Base-by-base conservation (phyloP, 805 yeast genomes). In the Wickerhamomyces chaumierensis region DNA sequence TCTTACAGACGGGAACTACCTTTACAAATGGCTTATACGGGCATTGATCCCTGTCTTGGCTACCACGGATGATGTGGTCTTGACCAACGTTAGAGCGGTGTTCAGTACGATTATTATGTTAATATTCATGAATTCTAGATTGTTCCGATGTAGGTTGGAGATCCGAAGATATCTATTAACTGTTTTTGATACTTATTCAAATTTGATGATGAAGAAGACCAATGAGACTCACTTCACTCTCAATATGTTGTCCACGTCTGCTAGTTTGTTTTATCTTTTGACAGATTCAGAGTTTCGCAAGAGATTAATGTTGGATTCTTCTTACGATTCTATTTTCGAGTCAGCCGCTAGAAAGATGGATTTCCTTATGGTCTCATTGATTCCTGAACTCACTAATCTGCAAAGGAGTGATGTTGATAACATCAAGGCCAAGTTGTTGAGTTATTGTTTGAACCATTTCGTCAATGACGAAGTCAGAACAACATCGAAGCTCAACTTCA, bases 301-400 rank as follows among this genome's bases (percentile, higher is more conserved):
- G 19, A 48, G 45, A n/a, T 23, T 53, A 36, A 33, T 49, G 40
- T 34, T 53, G 17, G 50, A 47, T 23, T 9, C 39, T 4, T 41
- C 55, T 2, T 43, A 42, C 32, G 57, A 53, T 27, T 48, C 42
- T 17, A 39, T 39, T 9, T 44, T 52, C 39, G 56, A 52, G 29
- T 40, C 52, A 1, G 51, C 45, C 3, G 36, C 48, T 0, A 46
- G 57, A 41, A 52, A 43, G 20, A 41, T 52, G 3, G 52, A 51
- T 28, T 46, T 39, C 27, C 39, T 47, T 2, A 25, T 52, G n/a
- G 16, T 1, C 40, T 39, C 19, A 14, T 44, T 2, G 36, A 36
- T n/a, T 4, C n/a, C 29, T 14, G 29, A 25, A 9, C 12, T 25
- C n/a, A 25, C 5, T 13, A 4, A 9, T n/a, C 34, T 18, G 27